These are phyloP conservation scores for Aspergillus calidoustus DNA, from an alignment of 2,329 filamentous ascomycete species.

Conservation along the genomic window DNA sequence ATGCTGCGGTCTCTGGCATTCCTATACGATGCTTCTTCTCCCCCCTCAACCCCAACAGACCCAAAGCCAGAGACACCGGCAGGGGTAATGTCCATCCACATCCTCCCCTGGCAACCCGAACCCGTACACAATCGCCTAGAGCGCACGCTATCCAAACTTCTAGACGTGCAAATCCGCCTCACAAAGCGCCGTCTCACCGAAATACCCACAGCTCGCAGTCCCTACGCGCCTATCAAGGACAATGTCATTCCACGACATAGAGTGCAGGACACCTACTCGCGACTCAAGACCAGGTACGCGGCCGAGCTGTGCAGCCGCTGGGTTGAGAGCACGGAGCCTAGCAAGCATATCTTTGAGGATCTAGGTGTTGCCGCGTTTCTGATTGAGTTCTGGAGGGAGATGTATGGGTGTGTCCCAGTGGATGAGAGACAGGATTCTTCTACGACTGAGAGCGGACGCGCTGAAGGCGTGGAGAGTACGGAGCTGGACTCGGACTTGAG, in stretches of 20 bases:
- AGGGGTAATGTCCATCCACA: slow-evolving; percentile 56
- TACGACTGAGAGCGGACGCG: background rate
- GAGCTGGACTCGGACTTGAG: slow-evolving; percentile 16
- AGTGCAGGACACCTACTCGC: slow-evolving; percentile 81
- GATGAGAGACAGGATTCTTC: slow-evolving; percentile 21
- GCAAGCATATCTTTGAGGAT: slow-evolving; percentile 95
- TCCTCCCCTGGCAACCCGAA: slow-evolving; percentile 51
- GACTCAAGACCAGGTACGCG: slow-evolving; percentile 80
- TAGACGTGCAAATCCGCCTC: slow-evolving; percentile 44
- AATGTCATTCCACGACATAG: slow-evolving; percentile 73
- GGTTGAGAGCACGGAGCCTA: slow-evolving; percentile 84
- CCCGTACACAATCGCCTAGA: slow-evolving; percentile 44
- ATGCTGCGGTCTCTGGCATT: slow-evolving; percentile 75
- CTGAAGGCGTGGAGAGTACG: slow-evolving; percentile 14
- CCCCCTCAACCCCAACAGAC: background rate
- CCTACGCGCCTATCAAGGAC: slow-evolving; percentile 71
- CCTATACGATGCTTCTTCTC: slow-evolving; percentile 59
- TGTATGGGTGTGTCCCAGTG: slow-evolving; percentile 62
- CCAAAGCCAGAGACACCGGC: slow-evolving; percentile 34
- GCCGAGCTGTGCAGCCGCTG: slow-evolving; percentile 71
- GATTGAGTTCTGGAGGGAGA: slow-evolving; percentile 85
- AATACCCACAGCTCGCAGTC: slow-evolving; percentile 69
- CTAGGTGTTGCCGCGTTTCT: slow-evolving; percentile 88
- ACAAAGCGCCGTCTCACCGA: slow-evolving; percentile 29
- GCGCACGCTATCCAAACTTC: slow-evolving; percentile 42